Conservation (phyloP, 2,329 filamentous ascomycete species). For the Fusarium torulosum region DNA sequence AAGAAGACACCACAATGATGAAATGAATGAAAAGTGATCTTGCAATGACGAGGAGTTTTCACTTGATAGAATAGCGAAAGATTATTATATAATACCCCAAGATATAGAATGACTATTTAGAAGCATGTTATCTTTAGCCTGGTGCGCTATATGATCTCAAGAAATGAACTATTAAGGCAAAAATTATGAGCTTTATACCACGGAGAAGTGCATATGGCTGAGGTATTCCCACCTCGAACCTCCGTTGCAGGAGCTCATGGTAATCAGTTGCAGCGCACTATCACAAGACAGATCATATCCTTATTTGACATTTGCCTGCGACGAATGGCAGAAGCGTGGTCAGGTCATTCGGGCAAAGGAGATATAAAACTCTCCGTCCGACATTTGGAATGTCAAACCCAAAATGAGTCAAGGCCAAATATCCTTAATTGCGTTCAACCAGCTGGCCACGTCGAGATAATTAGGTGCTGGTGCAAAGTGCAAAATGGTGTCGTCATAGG, state of each 20-base stretch:
- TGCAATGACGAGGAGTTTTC: neutral
- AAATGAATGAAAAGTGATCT: neutral
- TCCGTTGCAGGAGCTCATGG: neutral
- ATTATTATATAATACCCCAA: conserved; percentile 1
- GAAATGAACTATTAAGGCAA: neutral
- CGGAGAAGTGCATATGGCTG: too few relatives aligned
- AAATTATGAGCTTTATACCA: too few relatives aligned
- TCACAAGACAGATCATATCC: neutral
- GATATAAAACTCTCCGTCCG: too few relatives aligned
- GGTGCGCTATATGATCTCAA: neutral
- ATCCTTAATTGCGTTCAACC: too few relatives aligned
- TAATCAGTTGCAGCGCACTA: neutral
- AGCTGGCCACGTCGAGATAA: too few relatives aligned
- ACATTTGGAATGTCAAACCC: too few relatives aligned
- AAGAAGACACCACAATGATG: neutral
- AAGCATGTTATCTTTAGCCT: neutral
- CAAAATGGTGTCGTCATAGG: conserved; percentile 21
- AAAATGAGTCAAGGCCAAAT: too few relatives aligned
- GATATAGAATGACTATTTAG: neutral
- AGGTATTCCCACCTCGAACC: too few relatives aligned
- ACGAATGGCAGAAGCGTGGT: too few relatives aligned
- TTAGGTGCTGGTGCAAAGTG: neutral
- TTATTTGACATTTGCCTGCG: too few relatives aligned
- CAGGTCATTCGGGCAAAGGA: too few relatives aligned
- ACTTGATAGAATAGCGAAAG: neutral